phyloP scores from a whole-genome alignment of 2,329 filamentous ascomycete species.

The Biscogniauxia sp. region DNA sequence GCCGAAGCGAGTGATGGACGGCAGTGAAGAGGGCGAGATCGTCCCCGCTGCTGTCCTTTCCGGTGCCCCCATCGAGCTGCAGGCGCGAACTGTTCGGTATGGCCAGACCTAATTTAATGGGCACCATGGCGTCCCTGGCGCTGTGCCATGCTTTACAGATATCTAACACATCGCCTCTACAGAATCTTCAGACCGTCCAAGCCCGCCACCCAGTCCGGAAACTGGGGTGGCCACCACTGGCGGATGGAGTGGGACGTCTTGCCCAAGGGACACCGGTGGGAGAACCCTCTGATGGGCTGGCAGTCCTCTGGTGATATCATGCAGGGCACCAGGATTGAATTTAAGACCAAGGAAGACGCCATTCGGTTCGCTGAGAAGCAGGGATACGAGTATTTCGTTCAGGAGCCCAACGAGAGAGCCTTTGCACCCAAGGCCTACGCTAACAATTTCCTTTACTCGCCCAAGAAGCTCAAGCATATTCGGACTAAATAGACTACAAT shows the following conservation, averaged over 20 bases:
- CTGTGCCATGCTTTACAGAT: background rate
- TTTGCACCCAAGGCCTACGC: constrained; percentile 92
- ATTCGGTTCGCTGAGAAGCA: constrained; percentile 97
- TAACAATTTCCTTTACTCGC: constrained; percentile 87
- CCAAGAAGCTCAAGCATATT: constrained; percentile 84
- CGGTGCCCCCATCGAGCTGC: constrained; percentile 88
- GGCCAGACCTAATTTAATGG: constrained; percentile 23
- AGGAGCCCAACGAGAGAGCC: constrained; percentile 88
- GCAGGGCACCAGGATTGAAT: constrained; percentile 89
- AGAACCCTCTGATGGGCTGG: constrained; percentile 98
- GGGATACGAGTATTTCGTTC: constrained; percentile 98
- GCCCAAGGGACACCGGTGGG: constrained; percentile 91
- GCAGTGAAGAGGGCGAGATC: constrained; percentile 73
- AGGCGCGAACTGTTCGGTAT: constrained; percentile 91
- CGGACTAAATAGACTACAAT: constrained; percentile 66
- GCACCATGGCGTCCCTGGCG: constrained; percentile 2
- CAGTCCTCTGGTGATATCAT: constrained; percentile 92
- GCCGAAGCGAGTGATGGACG: constrained; percentile 85
- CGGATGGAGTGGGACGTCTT: constrained; percentile 98
- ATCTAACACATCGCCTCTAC: constrained; percentile 11
- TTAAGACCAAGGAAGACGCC: constrained; percentile 91
- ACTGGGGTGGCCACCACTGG: constrained; percentile 82
- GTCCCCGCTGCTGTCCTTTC: constrained; percentile 84
- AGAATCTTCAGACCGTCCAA: constrained; percentile 93
- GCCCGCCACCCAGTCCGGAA: constrained; percentile 92